Base-by-base conservation (phyloP, 2,329 filamentous ascomycete species). In the Hypoxylon sp. region DNA sequence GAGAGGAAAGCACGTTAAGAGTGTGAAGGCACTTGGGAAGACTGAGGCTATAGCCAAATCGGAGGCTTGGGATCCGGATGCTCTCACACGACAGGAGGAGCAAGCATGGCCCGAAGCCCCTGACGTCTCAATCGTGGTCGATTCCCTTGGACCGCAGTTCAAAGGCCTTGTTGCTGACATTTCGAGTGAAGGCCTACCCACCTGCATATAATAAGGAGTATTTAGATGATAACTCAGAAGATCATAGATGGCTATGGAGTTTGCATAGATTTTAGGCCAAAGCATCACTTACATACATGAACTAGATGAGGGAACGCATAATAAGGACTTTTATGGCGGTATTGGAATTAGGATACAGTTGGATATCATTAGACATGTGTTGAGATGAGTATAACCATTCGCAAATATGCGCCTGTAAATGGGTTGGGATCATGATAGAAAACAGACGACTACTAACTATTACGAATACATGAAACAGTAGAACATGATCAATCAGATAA, bases 1-100 rank as follows among this genome's bases (percentile, higher is more conserved):
- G 0, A 75, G 69, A 6, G 88, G 87, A 13, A 83, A 79, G 34
- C 86, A 88, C 17, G 84, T 88, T 28, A 85, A 82, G 74, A 77
- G 79, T 43, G 68, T 75, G 23, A 77, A 79, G 43, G 79, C 80
- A 5, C 78, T 79, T 74, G 84, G 84, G 4, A 86, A 85, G 74
- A 79, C 78, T 0, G 80, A 79, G 4, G 76, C 80, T 0, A 56
- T 71, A 9, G 76, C 75, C 0, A 78, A 73, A 7, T 74, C 71
- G 1, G 73, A 73, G 1, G 49, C 61, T 3, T 74, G 72, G 28
- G 74, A 76, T n/a, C 66, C 69, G 4, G 71, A 65, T 6, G 71
- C 74, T 23, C 68, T 74, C 2, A 71, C 71, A 2, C 66, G 74
- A 28, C 73, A 78, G 50, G 77, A 79, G 45, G 79, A 79, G 45